These are phyloP conservation scores for Dendrocalamus latiflorus DNA, from an alignment of 202 grass and related monocot species.

Conservation along the genomic window DNA sequence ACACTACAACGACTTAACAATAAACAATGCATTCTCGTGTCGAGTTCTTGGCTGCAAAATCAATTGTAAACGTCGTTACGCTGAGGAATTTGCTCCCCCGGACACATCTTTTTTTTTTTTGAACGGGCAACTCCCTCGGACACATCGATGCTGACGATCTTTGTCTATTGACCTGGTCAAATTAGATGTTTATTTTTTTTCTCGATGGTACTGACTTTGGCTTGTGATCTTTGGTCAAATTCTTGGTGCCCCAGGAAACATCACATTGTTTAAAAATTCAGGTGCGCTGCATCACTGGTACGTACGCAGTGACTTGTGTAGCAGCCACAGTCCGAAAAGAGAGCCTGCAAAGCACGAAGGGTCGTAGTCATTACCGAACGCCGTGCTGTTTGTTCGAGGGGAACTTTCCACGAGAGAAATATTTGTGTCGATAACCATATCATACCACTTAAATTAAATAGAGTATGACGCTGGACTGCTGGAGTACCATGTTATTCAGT, in stretches of 20 bases:
- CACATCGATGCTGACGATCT: conserved; percentile 9
- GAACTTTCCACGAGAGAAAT: no score
- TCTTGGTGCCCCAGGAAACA: neutral
- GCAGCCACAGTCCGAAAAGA: neutral
- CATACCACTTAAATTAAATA: no score
- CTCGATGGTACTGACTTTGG: neutral
- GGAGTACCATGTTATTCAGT: neutral
- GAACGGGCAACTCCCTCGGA: neutral
- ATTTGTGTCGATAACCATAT: no score
- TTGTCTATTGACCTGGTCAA: neutral
- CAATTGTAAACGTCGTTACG: neutral
- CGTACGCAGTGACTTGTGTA: neutral
- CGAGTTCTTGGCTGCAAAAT: neutral
- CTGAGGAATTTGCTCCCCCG: neutral
- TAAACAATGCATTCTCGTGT: neutral
- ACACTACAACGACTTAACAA: neutral
- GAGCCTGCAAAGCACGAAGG: neutral
- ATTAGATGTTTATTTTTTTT: neutral
- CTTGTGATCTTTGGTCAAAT: neutral
- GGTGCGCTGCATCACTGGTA: neutral
- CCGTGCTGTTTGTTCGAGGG: no score
- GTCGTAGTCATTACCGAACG: no score
- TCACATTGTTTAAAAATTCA: no score
- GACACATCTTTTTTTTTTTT: no score
- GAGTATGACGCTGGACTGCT: neutral